Base-by-base conservation (phyloP, 768 basidiomycete genomes). In the Piloderma croceum region DNA sequence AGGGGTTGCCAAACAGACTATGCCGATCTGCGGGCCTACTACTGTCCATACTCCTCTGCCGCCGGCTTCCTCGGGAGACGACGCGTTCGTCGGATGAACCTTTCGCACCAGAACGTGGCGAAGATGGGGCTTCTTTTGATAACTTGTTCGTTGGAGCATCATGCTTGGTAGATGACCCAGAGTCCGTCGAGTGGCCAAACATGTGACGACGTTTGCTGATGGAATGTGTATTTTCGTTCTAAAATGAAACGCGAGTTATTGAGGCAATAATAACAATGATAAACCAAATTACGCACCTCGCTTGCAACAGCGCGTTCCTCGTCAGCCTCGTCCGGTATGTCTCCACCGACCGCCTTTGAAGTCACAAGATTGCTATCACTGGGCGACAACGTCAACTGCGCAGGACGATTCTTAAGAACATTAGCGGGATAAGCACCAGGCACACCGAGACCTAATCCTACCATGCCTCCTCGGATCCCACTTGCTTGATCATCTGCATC, bases 1-100 rank as follows among this genome's bases (percentile, higher is more conserved):
- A 79, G 3, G 77, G 60, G 15, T 70, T 73, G 11, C 86, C 87
- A 53, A 96, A 94, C 52, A 94, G 79, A 52, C 90, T 91, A 45
- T 87, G 59, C n/a, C 87, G 67, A 31, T 86, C 83, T 4, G 65
- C 52, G 10, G 57, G 54, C 39, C 65, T 69, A 47, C 69, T 69
- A 3, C 61, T 47, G 38, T 84, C 82, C 12, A 64, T 34, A 44
- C 71, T 73, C 45, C 70, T 73, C 60, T 76, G 81, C 13, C 57
- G 45, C 42, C 76, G 69, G 18, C 66, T 56, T 22, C 70, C 69
- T 38, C 70, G 57, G 39, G 53, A 55, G 34, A 46, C 15, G 41
- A 39, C 25, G 24, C 15, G 40, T 33, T 45, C 29, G 6, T 60
- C 64, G 6, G 36, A 29, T 29, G 39, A 13, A 57, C 45, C 44